Evolutionary conservation across 2,329 filamentous ascomycete genomes (phyloP).

Genomic region (Karstenula rhodostoma): DNA sequence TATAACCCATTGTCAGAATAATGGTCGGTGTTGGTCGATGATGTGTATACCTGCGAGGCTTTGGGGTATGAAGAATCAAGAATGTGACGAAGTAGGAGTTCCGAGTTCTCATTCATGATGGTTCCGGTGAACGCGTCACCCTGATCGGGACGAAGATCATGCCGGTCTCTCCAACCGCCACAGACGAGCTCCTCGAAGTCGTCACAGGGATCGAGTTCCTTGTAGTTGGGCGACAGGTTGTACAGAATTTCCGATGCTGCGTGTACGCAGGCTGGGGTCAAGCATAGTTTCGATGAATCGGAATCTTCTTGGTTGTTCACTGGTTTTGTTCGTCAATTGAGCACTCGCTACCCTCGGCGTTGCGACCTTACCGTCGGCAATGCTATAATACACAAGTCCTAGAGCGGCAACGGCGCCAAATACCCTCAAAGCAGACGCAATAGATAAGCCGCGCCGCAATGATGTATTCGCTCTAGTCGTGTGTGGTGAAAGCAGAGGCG

Average conservation of each 20-base stretch:
- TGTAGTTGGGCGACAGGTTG: slow-evolving; percentile 53
- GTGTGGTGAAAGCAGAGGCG: slow-evolving; percentile 27
- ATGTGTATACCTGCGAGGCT: slow-evolving; percentile 4
- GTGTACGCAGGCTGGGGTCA: slow-evolving; percentile 68
- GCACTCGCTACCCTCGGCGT: background rate
- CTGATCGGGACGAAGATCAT: slow-evolving; percentile 71
- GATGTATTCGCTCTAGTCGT: slow-evolving; percentile 18
- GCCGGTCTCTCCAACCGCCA: slow-evolving; percentile 67
- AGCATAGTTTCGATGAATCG: slow-evolving; percentile 50
- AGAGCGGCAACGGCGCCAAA: slow-evolving; percentile 28
- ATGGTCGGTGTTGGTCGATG: background rate
- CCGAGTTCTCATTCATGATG: slow-evolving; percentile 58
- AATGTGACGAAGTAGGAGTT: slow-evolving; percentile 44
- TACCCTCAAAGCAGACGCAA: slow-evolving; percentile 25
- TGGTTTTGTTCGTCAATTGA: background rate
- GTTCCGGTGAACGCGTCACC: background rate
- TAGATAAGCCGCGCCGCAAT: slow-evolving; percentile 24
- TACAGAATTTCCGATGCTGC: slow-evolving; percentile 69
- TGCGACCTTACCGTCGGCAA: slow-evolving; percentile 19
- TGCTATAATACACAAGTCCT: slow-evolving; percentile 31
- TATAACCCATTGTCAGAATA: slow-evolving; percentile 26
- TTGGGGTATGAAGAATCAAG: slow-evolving; percentile 63
- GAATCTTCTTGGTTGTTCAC: slow-evolving; percentile 3
- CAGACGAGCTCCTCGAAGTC: slow-evolving; percentile 72
- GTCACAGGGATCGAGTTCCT: slow-evolving; percentile 68